Conservation (phyloP, 768 basidiomycete genomes). For the Lactifluus rugatus region DNA sequence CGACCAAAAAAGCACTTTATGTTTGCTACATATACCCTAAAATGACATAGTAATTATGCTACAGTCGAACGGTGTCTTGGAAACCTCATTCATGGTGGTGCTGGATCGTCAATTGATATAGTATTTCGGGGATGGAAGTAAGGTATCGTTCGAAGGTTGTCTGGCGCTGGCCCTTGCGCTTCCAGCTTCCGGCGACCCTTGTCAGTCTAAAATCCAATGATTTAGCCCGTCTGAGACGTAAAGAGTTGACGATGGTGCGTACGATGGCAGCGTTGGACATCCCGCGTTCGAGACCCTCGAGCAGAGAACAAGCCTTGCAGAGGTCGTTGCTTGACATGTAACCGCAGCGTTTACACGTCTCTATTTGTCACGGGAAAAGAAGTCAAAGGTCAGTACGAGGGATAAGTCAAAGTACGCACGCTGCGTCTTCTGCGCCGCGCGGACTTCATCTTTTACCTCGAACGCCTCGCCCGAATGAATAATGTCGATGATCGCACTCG, state of each 20-base stretch:
- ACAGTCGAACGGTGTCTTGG: neutral
- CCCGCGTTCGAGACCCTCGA: slow-evolving; percentile 86
- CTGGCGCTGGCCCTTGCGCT: slow-evolving; percentile 47
- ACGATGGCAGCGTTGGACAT: slow-evolving; percentile 40
- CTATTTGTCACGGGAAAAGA: slow-evolving; percentile 30
- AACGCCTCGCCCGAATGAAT: slow-evolving; percentile 95
- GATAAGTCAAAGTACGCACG: slow-evolving; percentile 41
- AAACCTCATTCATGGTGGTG: neutral
- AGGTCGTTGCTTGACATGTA: slow-evolving; percentile 95
- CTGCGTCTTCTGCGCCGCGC: slow-evolving; percentile 70
- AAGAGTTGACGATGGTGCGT: slow-evolving; percentile 24
- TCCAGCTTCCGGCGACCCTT: slow-evolving; percentile 54
- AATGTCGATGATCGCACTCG: slow-evolving; percentile 94
- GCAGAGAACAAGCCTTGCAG: slow-evolving; percentile 87
- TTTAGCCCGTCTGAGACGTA: slow-evolving; percentile 5
- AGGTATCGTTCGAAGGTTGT: slow-evolving; percentile 71
- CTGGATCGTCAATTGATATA: slow-evolving; percentile 21
- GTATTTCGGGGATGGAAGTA: slow-evolving; percentile 40
- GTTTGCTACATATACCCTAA: neutral
- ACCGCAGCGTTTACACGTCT: slow-evolving; percentile 85
- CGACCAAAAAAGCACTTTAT: neutral
- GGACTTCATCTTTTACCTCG: slow-evolving; percentile 77
- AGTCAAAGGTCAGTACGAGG: neutral
- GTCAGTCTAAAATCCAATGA: slow-evolving; percentile 42
- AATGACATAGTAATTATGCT: neutral